Conservation (phyloP, 2,329 filamentous ascomycete species). For the Scedosporium dehoogii region DNA sequence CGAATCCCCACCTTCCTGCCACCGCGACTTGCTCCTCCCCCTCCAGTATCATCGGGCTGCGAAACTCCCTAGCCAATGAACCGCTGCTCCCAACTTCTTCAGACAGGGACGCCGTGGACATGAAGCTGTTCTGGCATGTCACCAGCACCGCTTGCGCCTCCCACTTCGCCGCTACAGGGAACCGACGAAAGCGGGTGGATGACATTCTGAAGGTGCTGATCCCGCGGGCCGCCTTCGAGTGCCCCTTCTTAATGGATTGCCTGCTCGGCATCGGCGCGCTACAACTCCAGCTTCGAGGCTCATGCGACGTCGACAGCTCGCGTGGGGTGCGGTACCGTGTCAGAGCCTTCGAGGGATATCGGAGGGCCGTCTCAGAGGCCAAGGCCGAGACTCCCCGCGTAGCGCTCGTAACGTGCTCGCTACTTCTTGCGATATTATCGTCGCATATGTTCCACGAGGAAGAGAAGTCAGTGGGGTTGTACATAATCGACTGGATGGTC, state of each 20-base stretch:
- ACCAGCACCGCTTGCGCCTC: slow-evolving; percentile 33
- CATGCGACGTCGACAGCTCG: slow-evolving; percentile 23
- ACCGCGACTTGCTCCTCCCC: not conserved
- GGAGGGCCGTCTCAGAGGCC: slow-evolving; percentile 36
- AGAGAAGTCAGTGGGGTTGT: slow-evolving; percentile 29
- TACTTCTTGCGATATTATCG: slow-evolving; percentile 40
- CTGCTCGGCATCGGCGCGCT: slow-evolving; percentile 40
- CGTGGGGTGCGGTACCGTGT: slow-evolving; percentile 33
- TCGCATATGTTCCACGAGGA: slow-evolving; percentile 39
- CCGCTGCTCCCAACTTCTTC: slow-evolving; percentile 16
- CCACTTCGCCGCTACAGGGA: slow-evolving; percentile 26
- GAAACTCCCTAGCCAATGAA: not conserved
- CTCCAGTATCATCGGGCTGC: not conserved
- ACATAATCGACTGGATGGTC: slow-evolving; percentile 45
- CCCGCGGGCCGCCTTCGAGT: slow-evolving; percentile 38
- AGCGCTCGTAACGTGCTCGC: slow-evolving; percentile 39
- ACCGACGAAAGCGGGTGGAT: slow-evolving; percentile 23
- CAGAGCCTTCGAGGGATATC: slow-evolving; percentile 39
- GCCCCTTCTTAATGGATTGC: slow-evolving; percentile 44
- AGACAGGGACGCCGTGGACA: slow-evolving; percentile 29
- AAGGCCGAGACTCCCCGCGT: slow-evolving; percentile 32
- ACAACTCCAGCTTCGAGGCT: slow-evolving; percentile 34
- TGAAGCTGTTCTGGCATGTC: slow-evolving; percentile 48
- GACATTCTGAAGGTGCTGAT: slow-evolving; percentile 34
- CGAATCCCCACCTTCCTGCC: slow-evolving; percentile 11